These are phyloP conservation scores for Spathaspora girioi DNA, from an alignment of 805 yeast genomes.

Conservation along the genomic window DNA sequence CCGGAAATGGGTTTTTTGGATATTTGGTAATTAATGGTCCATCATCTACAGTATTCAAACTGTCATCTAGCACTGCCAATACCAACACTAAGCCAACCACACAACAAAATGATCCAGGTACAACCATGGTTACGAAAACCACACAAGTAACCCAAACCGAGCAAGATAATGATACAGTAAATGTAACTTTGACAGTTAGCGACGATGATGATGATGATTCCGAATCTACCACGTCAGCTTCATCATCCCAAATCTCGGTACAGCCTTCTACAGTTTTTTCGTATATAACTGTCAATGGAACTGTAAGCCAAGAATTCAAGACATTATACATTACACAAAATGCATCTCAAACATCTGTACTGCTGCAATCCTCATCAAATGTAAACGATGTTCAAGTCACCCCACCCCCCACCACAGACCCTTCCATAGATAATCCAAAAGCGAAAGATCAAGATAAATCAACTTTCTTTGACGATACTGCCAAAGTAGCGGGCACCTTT, in stretches of 20 bases:
- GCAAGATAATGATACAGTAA: constrained; percentile 5
- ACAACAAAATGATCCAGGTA: neutral
- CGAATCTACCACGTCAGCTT: too few relatives aligned
- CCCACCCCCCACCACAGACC: neutral
- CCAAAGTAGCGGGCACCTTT: constrained; percentile 84
- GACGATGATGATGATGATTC: constrained; percentile 8
- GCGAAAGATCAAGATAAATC: constrained; percentile 10
- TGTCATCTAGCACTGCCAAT: constrained; percentile 7
- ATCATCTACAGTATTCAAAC: constrained; percentile 13
- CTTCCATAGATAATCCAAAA: constrained; percentile 7
- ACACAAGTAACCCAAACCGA: constrained; percentile 11
- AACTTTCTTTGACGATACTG: constrained; percentile 64
- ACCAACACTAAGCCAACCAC: neutral
- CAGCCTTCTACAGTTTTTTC: constrained; percentile 31
- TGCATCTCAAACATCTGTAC: constrained; percentile 5
- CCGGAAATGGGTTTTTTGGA: constrained; percentile 45
- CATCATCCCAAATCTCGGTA: constrained; percentile 13
- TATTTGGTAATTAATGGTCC: constrained; percentile 39
- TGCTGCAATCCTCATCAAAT: constrained; percentile 16
- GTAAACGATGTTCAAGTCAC: neutral
- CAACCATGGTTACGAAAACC: constrained; percentile 10
- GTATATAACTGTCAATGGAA: constrained; percentile 29
- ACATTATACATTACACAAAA: constrained; percentile 14
- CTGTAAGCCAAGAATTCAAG: constrained; percentile 14
- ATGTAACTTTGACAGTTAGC: constrained; percentile 5